A percentile compares a stretch with the other conserved stretches of the same genome.
Conservation (phyloP, 2,329 filamentous ascomycete genomes). For the Fusarium guadeloupense region DNA sequence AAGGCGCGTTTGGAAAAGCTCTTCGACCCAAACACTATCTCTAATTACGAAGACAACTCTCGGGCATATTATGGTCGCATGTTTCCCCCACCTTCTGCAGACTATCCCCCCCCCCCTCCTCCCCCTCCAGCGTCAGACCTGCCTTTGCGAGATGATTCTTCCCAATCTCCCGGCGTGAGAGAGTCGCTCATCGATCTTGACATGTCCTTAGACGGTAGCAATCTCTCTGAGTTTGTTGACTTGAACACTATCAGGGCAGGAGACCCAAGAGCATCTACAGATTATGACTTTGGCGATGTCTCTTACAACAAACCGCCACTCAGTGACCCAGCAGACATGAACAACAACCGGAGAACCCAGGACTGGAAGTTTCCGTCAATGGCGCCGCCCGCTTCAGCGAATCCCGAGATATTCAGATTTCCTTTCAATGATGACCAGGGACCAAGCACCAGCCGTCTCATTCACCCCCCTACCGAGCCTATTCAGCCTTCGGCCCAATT, state of each 20-base stretch:
- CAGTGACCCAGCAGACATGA: conserved; percentile 66
- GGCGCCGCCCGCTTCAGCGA: conserved; percentile 60
- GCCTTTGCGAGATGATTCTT: conserved; percentile 65
- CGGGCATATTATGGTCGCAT: conserved; percentile 65
- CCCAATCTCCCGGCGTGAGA: conserved; percentile 59
- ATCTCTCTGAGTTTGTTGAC: conserved; percentile 67
- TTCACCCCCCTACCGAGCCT: conserved; percentile 64
- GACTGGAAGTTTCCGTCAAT: conserved; percentile 69
- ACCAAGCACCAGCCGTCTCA: conserved; percentile 52
- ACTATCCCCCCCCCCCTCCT: conserved; percentile 59
- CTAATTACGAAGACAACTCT: conserved; percentile 71
- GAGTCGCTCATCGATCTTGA: conserved; percentile 74
- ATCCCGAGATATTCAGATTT: conserved; percentile 63
- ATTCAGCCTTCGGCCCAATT: conserved; percentile 53
- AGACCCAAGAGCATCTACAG: conserved; percentile 57
- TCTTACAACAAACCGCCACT: conserved; percentile 60
- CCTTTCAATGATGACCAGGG: conserved; percentile 52
- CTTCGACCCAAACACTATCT: conserved; percentile 72
- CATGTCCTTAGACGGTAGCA: conserved; percentile 64
- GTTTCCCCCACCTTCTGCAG: conserved; percentile 52
- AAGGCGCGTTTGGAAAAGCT: too few relatives aligned
- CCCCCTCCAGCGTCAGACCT: conserved; percentile 58
- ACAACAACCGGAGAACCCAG: conserved; percentile 60
- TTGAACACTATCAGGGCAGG: conserved; percentile 68
- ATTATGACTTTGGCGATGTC: conserved; percentile 59